Base-by-base conservation (phyloP, 345 rosid genomes). In the Sisymbrium altissimum region DNA sequence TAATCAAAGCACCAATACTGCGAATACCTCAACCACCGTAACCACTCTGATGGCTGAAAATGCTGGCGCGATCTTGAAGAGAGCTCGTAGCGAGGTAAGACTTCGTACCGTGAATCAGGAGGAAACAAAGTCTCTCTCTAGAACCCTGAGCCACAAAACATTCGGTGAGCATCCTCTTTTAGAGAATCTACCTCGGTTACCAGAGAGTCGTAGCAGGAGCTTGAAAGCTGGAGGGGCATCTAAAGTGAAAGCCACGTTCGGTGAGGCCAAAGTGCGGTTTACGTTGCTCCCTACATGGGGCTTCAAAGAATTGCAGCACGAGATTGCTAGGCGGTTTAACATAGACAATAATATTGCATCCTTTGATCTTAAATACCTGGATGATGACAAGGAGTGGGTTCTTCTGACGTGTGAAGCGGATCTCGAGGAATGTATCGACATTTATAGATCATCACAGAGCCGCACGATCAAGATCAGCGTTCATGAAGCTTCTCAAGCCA, bases 341-440 rank as follows among this genome's bases (percentile, higher is more conserved):
- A 78, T 84, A 66, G 86, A 85, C 61, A 61, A 77, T 12, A 61
- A 77, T 14, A 74, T 58, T 70, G 70, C 60, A 40, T 56, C 68
- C 40, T 70, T 89, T 23, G 79, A 82, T 71, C 86, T 89, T 67
- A 85, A 87, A 72, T 89, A 87, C 80, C 50, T 89, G 74, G 95
- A 89, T 64, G 92, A 87, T 80, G 95, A 89, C 66, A 43, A 19
- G 8, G 95, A 89, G 35, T 89, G 95, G 92, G 92, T 89, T 48
- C 90, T 87, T 52, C 76, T 87, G 75, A 87, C 95, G 29, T 87
- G 96, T 40, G 89, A 89, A 65, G 89, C 84, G 0, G 96, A 89
- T 72, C 88, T 94, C 1, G 96, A 94, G 78, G 98, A 94, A 77
- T 94, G 98, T 59, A 81, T 83, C 44, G 96, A 94, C 48, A 81